Evolutionary conservation across 106 monocot genomes (phyloP).

Genomic region (Dioscorea alata): DNA sequence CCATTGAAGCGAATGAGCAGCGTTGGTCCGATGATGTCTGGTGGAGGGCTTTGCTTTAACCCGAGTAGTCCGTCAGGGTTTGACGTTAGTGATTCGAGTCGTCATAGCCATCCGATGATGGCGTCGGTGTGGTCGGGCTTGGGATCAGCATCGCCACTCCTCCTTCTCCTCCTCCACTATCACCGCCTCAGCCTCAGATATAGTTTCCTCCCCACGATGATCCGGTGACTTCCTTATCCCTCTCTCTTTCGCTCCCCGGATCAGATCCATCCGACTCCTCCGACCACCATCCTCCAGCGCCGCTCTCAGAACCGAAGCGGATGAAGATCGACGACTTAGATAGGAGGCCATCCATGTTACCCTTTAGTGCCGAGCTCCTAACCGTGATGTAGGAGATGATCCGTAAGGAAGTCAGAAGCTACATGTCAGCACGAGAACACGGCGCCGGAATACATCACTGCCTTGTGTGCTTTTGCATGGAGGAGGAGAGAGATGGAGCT

Average conservation of each 20-base stretch:
- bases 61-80: constrained; percentile 26
- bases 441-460: neutral
- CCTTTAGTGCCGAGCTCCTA: constrained; percentile 17
- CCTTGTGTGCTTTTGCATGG: too few relatives aligned
- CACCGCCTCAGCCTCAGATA: too few relatives aligned
- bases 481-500: too few relatives aligned
- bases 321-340: neutral
- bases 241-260: too few relatives aligned
- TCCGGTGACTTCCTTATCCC: too few relatives aligned
- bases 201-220: too few relatives aligned
- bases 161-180: too few relatives aligned
- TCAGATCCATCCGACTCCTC: too few relatives aligned
- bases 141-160: too few relatives aligned
- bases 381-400: constrained; percentile 41
- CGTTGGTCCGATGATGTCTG: constrained; percentile 9
- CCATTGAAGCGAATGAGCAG: constrained; percentile 15
- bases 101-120: constrained; percentile 1
- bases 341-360: neutral
- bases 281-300: neutral
- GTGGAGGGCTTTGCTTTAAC: constrained; percentile 9
- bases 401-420: constrained; percentile 27
- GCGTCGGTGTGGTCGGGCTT: neutral
- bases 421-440: constrained; percentile 20
- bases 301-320: neutral
- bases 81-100: constrained; percentile 25